These are phyloP conservation scores for Debaryomyces sp. DNA, from an alignment of 1,139 yeast species.

Conservation along the genomic window DNA sequence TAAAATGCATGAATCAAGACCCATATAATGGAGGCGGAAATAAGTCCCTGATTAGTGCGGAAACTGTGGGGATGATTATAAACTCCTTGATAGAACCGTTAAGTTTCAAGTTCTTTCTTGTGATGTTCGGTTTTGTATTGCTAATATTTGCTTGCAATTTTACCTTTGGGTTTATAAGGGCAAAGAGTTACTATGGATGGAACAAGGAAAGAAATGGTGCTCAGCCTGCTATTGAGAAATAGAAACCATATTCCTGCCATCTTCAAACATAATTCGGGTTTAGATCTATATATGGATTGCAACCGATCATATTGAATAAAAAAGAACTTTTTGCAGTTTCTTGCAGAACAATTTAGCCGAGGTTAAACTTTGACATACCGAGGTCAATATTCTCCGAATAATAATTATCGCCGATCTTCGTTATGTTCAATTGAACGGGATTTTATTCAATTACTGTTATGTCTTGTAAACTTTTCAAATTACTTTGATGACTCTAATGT, in stretches of 20 bases:
- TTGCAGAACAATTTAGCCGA: neutral
- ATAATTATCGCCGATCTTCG: neutral
- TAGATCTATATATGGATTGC: neutral
- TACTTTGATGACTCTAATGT: neutral
- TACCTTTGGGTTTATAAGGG: slow-evolving; percentile 47
- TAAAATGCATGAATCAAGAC: slow-evolving; percentile 61
- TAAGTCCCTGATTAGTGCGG: slow-evolving; percentile 59
- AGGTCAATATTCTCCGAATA: neutral
- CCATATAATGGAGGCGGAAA: slow-evolving; percentile 44
- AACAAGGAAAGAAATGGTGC: neutral
- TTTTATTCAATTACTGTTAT: too few relatives aligned
- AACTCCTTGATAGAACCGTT: slow-evolving; percentile 68
- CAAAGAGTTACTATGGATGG: slow-evolving; percentile 46
- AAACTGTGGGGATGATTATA: slow-evolving; percentile 62
- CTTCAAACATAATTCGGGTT: neutral
- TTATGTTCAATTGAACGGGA: neutral
- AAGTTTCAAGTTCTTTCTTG: slow-evolving; percentile 55
- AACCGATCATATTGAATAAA: neutral
- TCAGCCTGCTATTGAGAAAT: neutral
- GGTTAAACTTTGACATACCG: neutral
- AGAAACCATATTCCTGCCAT: neutral
- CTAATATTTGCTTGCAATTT: slow-evolving; percentile 42
- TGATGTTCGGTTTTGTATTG: slow-evolving; percentile 34
- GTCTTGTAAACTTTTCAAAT: neutral
- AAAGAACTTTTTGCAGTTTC: neutral